These are phyloP conservation scores for Metrosideros polymorpha DNA, from an alignment of 441 rosid genomes.

Conservation along the genomic window DNA sequence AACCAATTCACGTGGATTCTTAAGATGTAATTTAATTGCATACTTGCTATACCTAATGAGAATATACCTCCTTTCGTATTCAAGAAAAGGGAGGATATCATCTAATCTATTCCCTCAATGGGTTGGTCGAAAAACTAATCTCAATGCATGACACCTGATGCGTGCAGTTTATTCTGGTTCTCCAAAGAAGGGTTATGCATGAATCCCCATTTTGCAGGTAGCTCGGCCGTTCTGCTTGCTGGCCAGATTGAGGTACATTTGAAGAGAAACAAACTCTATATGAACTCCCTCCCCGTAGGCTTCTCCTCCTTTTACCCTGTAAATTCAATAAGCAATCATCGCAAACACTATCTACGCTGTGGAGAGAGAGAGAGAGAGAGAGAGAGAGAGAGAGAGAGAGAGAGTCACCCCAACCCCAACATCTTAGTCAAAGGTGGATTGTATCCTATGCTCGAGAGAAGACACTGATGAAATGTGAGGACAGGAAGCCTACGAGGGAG, in stretches of 20 bases:
- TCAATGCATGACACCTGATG: neutral
- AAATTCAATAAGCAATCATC: neutral
- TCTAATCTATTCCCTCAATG: neutral
- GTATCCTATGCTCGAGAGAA: neutral
- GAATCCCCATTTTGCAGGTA: neutral
- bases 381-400: too few relatives aligned
- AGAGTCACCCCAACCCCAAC: neutral
- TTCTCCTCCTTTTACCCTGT: neutral
- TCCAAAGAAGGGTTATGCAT: neutral
- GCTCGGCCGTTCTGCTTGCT: neutral
- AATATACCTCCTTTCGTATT: neutral
- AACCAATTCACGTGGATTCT: neutral
- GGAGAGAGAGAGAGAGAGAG: too few relatives aligned
- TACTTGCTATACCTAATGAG: neutral
- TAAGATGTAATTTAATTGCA: neutral
- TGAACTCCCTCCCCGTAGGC: constrained; percentile 9
- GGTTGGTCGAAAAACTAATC: neutral
- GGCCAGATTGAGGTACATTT: neutral
- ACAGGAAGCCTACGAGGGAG: constrained; percentile 22
- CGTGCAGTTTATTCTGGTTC: neutral
- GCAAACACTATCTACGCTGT: neutral
- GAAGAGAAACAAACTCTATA: constrained; percentile 11
- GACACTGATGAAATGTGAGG: neutral
- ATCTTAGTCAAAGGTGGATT: neutral
- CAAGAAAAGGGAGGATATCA: neutral